phyloP scores from a whole-genome alignment of 768 basidiomycete species.

The Serendipita indica region DNA sequence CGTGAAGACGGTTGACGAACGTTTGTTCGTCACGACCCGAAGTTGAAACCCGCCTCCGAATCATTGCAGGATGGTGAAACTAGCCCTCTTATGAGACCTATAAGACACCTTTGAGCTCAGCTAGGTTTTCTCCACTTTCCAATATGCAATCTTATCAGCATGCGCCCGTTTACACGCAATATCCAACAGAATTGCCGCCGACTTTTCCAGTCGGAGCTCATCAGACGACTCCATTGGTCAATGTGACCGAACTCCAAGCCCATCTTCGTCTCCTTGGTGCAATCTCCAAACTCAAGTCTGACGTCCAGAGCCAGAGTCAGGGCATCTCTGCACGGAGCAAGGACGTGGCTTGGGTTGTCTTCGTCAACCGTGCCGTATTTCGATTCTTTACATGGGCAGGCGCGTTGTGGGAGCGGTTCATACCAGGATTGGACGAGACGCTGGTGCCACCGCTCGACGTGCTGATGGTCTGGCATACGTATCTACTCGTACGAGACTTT shows the following conservation, averaged over 20 bases:
- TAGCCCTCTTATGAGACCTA: too few species aligned
- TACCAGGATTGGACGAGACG: not conserved
- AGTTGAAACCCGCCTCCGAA: too few species aligned
- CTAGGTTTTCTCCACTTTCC: too few species aligned
- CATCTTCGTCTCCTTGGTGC: slow-evolving; percentile 13
- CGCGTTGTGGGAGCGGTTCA: not conserved
- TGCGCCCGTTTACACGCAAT: not conserved
- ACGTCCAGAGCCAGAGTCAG: not conserved
- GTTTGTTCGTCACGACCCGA: too few species aligned
- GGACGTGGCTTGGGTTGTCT: not conserved
- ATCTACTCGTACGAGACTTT: slow-evolving; percentile 12
- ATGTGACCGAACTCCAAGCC: slow-evolving; percentile 9
- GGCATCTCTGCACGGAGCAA: not conserved
- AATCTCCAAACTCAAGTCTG: slow-evolving; percentile 9
- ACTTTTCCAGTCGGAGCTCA: not conserved
- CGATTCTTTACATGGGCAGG: not conserved
- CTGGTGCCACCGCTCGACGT: slow-evolving; percentile 13
- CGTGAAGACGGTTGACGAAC: too few species aligned
- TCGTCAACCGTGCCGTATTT: not conserved
- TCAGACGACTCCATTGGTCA: slow-evolving; percentile 6
- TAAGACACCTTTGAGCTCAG: too few species aligned
- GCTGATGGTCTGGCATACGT: slow-evolving; percentile 16
- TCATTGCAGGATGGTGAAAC: too few species aligned
- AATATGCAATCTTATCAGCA: not conserved
- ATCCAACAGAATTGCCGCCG: not conserved